These are phyloP conservation scores for Candida easanensis DNA, from an alignment of 805 yeast genomes.

Conservation along the genomic window DNA sequence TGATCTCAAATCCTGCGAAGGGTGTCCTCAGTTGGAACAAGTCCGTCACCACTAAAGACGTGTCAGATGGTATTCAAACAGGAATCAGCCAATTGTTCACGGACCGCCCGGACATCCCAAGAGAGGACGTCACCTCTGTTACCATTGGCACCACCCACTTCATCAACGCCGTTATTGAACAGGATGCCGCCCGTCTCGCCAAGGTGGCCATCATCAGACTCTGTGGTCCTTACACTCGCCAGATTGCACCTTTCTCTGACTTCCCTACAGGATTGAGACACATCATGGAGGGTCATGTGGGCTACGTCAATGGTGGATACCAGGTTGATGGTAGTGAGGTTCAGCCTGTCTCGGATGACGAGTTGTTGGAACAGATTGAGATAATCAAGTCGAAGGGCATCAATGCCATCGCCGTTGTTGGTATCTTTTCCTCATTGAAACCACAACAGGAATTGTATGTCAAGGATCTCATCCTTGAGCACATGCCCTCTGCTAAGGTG, in stretches of 20 bases:
- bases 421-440: constrained; percentile 38
- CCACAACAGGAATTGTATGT: constrained; percentile 35
- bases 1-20: constrained; percentile 20
- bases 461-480: constrained; percentile 30
- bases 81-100: constrained; percentile 35
- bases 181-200: constrained; percentile 38
- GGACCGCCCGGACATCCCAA: constrained; percentile 26
- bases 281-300: constrained; percentile 36
- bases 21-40: constrained; percentile 42
- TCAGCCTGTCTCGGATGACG: constrained; percentile 31
- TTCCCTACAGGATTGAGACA: constrained; percentile 37
- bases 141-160: constrained; percentile 51
- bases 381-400: constrained; percentile 33
- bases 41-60: constrained; percentile 41
- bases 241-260: constrained; percentile 40
- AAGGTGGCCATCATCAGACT: constrained; percentile 43
- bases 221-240: constrained; percentile 39
- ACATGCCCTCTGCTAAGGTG: constrained; percentile 34
- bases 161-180: constrained; percentile 47
- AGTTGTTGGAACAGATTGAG: constrained; percentile 27
- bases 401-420: constrained; percentile 36
- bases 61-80: constrained; percentile 38
- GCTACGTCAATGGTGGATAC: constrained; percentile 37
- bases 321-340: constrained; percentile 41
- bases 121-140: constrained; percentile 35